These are phyloP conservation scores for Arachis hypogaea DNA, from an alignment of 306 rosid genomes.

Conservation along the genomic window DNA sequence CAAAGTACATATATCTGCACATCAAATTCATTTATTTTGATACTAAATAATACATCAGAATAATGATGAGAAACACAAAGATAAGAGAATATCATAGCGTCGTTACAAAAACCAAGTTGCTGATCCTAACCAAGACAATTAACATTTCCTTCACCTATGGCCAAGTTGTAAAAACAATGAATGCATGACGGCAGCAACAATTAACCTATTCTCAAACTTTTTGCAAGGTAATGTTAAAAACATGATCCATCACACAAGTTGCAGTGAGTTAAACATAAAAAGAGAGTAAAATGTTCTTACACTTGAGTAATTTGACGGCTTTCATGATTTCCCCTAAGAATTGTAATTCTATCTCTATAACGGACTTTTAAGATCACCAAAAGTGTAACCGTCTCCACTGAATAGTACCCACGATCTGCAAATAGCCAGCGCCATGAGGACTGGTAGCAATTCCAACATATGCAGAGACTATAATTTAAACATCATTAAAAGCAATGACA, in stretches of 20 bases:
- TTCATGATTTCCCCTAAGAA: slow-evolving; percentile 97
- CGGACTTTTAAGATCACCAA: slow-evolving; percentile 97
- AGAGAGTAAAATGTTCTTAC: slow-evolving; percentile 56
- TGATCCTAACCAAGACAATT: not conserved
- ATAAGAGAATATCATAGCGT: not conserved
- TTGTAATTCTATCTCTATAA: slow-evolving; percentile 97
- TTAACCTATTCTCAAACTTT: slow-evolving; percentile 5
- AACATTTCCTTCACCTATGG: not conserved
- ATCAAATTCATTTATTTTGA: not conserved
- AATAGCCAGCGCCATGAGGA: slow-evolving; percentile 41
- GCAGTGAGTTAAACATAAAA: slow-evolving; percentile 21
- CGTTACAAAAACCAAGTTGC: slow-evolving; percentile 27
- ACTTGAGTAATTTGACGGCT: slow-evolving; percentile 99
- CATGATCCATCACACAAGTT: slow-evolving; percentile 2
- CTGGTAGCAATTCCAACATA: slow-evolving; percentile 27
- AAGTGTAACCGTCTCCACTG: slow-evolving; percentile 97
- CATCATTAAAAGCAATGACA: slow-evolving; percentile 16
- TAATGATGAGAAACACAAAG: not conserved
- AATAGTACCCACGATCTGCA: slow-evolving; percentile 76
- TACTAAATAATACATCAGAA: not conserved
- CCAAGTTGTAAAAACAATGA: slow-evolving; percentile 7
- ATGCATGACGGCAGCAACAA: slow-evolving; percentile 7
- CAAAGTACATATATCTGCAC: slow-evolving; percentile 9
- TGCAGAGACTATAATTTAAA: slow-evolving; percentile 22
- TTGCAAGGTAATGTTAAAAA: slow-evolving; percentile 34